Base-by-base conservation (phyloP, 1,284 basidiomycete species). In the Tilletiopsis washingtonensis region DNA sequence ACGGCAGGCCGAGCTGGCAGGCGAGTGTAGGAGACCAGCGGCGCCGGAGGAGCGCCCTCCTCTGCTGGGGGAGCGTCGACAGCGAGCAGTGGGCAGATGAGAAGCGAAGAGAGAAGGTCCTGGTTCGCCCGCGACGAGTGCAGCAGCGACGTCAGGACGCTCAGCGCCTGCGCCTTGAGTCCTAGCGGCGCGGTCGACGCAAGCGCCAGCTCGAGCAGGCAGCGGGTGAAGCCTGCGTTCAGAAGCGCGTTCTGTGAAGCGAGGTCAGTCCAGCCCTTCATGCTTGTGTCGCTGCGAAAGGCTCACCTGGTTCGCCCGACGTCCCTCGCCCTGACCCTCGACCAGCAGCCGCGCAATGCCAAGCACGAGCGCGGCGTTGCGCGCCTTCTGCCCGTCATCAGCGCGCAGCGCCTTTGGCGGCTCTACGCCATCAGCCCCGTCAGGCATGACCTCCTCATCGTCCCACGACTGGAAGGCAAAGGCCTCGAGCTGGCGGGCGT, bases 391-490 rank as follows among this genome's bases (percentile, higher is more conserved):
- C 45, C 84, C 80, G 57, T 91, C 88, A 23, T 23, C 40, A 15
- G 26, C 47, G 24, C 26, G 14, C 6, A 11, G 15, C 19, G 47
- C 47, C 19, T 25, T 15, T 20, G 40, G 40, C 15, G 11, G 15
- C 24, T 40, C 25, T 38, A 23, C 5, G 12, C n/a, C 24, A 4
- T 51, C 46, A 20, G 25, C 49, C n/a, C 45, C 45, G 15, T 41
- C 24, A 19, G 27, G 12, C 15, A 4, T 17, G 15, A 11, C 21
- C 27, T 45, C 43, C 15, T 45, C 43, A 21, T 45, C 25, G 11
- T 52, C 46, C 94, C 94, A 98, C 69, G 91, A 90, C 73, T 98
- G 94, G 32, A 97, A 78, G 1, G 91, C 85, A 74, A 97, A 98
- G 53, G 88, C 85, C 73, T 96, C 88, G 3, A 91, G 88, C 40